A percentile compares a stretch with the other conserved stretches of the same genome.
Evolutionary conservation across 2,329 filamentous ascomycete species (phyloP).

Genomic region (Penicillium glabrum): DNA sequence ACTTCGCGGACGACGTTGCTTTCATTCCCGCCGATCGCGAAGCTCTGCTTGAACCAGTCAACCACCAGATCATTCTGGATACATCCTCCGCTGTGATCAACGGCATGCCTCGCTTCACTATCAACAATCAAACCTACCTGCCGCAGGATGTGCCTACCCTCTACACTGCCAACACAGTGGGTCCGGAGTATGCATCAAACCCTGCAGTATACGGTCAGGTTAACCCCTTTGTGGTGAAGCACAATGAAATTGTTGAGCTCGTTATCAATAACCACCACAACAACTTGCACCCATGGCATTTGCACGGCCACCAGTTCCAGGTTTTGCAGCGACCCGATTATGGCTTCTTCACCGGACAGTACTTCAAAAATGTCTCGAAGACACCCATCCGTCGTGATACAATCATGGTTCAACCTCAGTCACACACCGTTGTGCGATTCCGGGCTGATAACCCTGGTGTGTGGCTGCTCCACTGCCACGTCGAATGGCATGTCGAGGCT

Average conservation of each 20-base stretch:
- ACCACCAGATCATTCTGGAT: constrained; percentile 32
- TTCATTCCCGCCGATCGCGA: constrained; percentile 26
- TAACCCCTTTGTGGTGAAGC: constrained; percentile 66
- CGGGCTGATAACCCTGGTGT: constrained; percentile 36
- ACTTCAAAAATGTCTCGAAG: constrained; percentile 21
- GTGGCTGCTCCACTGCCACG: constrained; percentile 40
- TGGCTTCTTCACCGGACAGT: constrained; percentile 27
- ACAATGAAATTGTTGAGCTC: constrained; percentile 50
- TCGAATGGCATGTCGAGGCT: constrained; percentile 36
- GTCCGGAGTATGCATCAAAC: constrained; percentile 53
- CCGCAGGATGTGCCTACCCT: constrained; percentile 74
- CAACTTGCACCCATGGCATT: constrained; percentile 49
- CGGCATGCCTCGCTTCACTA: constrained; percentile 60
- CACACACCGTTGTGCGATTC: constrained; percentile 36
- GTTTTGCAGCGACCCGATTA: constrained; percentile 36
- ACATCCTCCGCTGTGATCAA: constrained; percentile 68
- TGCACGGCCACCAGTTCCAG: constrained; percentile 55
- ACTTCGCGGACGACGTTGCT: constrained; percentile 66
- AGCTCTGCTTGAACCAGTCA: constrained; percentile 27
- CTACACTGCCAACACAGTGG: constrained; percentile 70
- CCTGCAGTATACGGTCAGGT: constrained; percentile 67
- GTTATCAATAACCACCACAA: constrained; percentile 37
- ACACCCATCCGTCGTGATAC: constrained; percentile 35
- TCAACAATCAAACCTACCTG: constrained; percentile 76
- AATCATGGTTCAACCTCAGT: constrained; percentile 33